Evolutionary conservation across 257 asterid species (phyloP).

Genomic region (Primulina tabacum): DNA sequence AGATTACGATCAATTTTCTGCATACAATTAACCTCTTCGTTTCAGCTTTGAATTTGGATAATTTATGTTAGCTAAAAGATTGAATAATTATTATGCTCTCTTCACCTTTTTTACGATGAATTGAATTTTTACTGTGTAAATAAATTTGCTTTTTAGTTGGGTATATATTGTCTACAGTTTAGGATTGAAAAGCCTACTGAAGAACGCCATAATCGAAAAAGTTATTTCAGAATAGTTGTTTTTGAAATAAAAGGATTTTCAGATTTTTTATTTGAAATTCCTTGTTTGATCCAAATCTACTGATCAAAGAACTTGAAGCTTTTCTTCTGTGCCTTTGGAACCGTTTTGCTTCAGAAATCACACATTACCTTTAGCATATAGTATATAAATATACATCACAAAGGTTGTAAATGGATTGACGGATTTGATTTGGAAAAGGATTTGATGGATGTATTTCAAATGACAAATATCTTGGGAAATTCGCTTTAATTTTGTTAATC

Average conservation of each 20-base stretch:
- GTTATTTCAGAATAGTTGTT: not conserved
- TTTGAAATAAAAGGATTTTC: not conserved
- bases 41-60: not conserved
- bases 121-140: too few species aligned
- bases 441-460: too few species aligned
- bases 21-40: not conserved
- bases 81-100: too few species aligned
- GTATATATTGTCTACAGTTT: not conserved
- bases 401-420: too few species aligned
- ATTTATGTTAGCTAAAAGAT: not conserved
- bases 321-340: too few species aligned
- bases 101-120: not conserved
- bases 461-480: too few species aligned
- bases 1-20: not conserved
- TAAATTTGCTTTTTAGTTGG: not conserved
- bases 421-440: too few species aligned
- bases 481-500: too few species aligned
- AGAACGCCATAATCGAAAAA: not conserved
- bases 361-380: too few species aligned
- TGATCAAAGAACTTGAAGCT: conserved; percentile 6
- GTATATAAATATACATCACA: too few species aligned
- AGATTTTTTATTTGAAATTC: not conserved
- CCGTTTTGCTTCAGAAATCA: too few species aligned
- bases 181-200: not conserved
- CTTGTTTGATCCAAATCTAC: not conserved